A percentile compares a stretch with the other conserved stretches of the same genome.
phyloP scores from a whole-genome alignment of 1,284 basidiomycete genomes.

The Marasmius sp. region DNA sequence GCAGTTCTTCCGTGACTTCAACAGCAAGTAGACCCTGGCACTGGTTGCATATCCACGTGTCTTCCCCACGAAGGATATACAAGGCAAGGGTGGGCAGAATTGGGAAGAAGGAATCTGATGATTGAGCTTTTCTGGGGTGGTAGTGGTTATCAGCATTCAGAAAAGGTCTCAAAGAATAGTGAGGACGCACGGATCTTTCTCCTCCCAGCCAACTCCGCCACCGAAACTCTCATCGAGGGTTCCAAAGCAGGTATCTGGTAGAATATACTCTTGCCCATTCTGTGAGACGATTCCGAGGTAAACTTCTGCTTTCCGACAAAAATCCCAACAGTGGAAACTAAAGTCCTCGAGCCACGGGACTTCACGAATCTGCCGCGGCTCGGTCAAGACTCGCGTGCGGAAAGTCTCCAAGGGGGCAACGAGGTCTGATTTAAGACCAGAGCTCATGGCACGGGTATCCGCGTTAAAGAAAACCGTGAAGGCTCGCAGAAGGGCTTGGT shows the following conservation, averaged over 20 bases:
- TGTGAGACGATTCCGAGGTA: slow-evolving; percentile 42
- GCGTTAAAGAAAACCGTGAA: neutral
- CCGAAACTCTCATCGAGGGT: slow-evolving; percentile 39
- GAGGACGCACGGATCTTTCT: slow-evolving; percentile 34
- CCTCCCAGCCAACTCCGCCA: slow-evolving; percentile 7
- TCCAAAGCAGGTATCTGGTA: slow-evolving; percentile 43
- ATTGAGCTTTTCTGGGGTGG: slow-evolving; percentile 30
- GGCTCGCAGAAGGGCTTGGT: neutral
- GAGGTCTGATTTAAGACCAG: neutral
- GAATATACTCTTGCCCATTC: slow-evolving; percentile 44
- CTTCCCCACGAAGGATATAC: slow-evolving; percentile 41
- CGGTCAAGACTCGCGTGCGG: neutral
- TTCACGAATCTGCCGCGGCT: neutral
- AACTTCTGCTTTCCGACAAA: slow-evolving; percentile 36
- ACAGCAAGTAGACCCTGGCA: slow-evolving; percentile 25
- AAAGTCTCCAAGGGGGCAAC: neutral
- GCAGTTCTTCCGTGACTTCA: slow-evolving; percentile 47
- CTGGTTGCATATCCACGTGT: neutral
- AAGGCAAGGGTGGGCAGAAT: slow-evolving; percentile 49
- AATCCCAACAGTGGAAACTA: slow-evolving; percentile 37
- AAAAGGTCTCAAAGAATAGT: slow-evolving; percentile 17
- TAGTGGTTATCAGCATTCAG: neutral
- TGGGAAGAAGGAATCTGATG: slow-evolving; percentile 51
- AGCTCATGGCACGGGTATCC: neutral
- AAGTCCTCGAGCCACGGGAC: slow-evolving; percentile 20